phyloP scores from a whole-genome alignment of 2,329 filamentous ascomycete species.

The Penicillium expansum region DNA sequence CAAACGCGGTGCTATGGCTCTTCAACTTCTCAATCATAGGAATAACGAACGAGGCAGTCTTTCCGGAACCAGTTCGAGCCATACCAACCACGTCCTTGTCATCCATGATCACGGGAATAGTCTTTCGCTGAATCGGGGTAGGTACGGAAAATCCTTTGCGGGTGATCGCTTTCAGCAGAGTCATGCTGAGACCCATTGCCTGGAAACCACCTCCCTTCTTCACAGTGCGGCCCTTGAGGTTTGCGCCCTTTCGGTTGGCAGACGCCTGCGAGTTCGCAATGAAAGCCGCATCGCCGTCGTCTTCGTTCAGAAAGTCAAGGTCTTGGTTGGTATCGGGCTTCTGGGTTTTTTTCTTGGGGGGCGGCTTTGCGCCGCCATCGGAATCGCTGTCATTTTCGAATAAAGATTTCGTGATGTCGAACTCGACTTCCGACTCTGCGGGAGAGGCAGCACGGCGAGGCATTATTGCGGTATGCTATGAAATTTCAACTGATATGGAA shows the following conservation, averaged over 20 bases:
- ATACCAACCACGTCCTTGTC: constrained; percentile 97
- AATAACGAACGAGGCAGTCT: constrained; percentile 96
- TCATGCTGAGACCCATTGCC: constrained; percentile 81
- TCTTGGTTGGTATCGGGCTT: constrained; percentile 34
- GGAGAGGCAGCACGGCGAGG: constrained; percentile 72
- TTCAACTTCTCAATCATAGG: constrained; percentile 96
- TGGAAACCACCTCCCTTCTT: constrained; percentile 98
- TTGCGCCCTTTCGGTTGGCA: constrained; percentile 79
- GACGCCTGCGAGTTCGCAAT: constrained; percentile 85
- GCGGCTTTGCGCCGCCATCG: constrained; percentile 40
- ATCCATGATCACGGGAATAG: constrained; percentile 86
- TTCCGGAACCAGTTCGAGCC: constrained; percentile 97
- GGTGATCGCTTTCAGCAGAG: constrained; percentile 84
- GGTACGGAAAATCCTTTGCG: constrained; percentile 94
- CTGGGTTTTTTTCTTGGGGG: constrained; percentile 50
- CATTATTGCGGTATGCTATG: constrained; percentile 52
- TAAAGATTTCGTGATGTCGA: constrained; percentile 81
- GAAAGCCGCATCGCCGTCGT: constrained; percentile 70
- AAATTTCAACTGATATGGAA: constrained; percentile 11
- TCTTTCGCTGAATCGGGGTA: constrained; percentile 95
- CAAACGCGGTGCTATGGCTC: constrained; percentile 80
- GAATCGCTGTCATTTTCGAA: constrained; percentile 59
- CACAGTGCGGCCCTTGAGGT: constrained; percentile 76
- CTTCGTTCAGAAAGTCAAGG: constrained; percentile 62
- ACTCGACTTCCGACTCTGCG: constrained; percentile 80